Conservation (phyloP, 2,329 filamentous ascomycete genomes). For the Colletotrichum sp. region DNA sequence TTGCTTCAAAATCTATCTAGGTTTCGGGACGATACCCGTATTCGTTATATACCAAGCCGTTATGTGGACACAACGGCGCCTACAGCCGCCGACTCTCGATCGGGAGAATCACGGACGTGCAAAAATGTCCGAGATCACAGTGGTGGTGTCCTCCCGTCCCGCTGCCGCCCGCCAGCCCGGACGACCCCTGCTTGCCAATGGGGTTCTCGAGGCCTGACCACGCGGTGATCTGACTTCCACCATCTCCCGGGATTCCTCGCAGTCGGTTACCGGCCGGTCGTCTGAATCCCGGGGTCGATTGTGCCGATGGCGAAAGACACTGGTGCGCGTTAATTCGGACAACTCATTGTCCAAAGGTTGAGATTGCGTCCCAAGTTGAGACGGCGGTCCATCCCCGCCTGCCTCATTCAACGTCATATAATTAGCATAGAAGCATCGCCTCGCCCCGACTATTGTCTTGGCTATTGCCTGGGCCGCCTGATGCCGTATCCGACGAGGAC, state of each 20-base stretch:
- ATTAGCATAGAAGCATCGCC: not conserved
- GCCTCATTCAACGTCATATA: not conserved
- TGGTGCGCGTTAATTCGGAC: not conserved
- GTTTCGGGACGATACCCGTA: not conserved
- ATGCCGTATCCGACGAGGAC: conserved; percentile 3
- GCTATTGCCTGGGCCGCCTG: not conserved
- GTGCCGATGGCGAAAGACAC: not conserved
- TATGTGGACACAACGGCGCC: not conserved
- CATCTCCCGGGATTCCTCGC: not conserved
- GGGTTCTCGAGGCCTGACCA: not conserved
- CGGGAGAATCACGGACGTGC: not conserved
- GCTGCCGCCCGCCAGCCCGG: not conserved
- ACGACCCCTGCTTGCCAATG: not conserved
- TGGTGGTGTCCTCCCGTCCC: not conserved
- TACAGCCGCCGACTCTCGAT: not conserved
- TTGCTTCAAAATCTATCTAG: not conserved
- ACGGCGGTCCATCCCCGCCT: not conserved
- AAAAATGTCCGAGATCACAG: conserved; percentile 8
- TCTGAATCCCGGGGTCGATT: not conserved
- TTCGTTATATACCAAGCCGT: not conserved
- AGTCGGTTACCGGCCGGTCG: not conserved
- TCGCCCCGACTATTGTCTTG: not conserved
- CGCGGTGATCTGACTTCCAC: not conserved
- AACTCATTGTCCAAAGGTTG: not conserved
- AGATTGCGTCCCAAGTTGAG: not conserved